Evolutionary conservation across 768 basidiomycete species (phyloP), one percentile per base, ranked within the genome.

Genomic region (Mycena amicta): DNA sequence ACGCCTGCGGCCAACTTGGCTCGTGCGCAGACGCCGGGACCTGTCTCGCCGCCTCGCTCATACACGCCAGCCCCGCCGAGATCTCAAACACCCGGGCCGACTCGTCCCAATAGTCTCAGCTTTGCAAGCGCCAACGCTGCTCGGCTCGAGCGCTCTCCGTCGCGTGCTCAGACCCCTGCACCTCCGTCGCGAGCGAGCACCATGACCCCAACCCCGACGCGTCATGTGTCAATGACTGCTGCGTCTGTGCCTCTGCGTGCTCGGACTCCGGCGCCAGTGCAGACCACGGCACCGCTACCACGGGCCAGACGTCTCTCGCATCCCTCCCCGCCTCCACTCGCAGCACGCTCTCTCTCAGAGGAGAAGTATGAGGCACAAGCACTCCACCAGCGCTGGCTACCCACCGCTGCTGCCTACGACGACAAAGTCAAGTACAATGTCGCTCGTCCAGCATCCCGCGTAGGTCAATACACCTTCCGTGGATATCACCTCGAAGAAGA

Each of bases 361-460:
- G 87, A 88, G 74, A 88, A 86, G 62, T 75, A 81, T 62, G 74
- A 77, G 69, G 82, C 74, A 18, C 74, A 79, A 50, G 70, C 56
- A 15, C 56, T 85, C 43, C 85, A 82, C 58, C 81, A 88, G 67
- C 80, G 85, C 60, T 89, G 88, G 88, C 74, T 88, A 45, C 88
- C 88, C 28, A 66, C 70, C 39, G 69, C 72, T 23, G 58, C 65
- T 25, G 66, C 25, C 52, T 53, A 51, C 50, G 53, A 56, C 57
- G 52, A 41, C 52, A 53, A 56, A 57, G 41, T 53, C 55, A 23
- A 31, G 50, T 46, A 66, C 50, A 52, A 6, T 4, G 37, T 64
- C 25, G n/a, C n/a, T n/a, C 68, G 72, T 31, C 63, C 73, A 25
- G 71, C 72, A 0, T 73, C 73, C 22, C 70, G 73, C 22, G 49